Base-by-base conservation (phyloP, 352 stramenopile genomes). In the Globisporangium spiculum region DNA sequence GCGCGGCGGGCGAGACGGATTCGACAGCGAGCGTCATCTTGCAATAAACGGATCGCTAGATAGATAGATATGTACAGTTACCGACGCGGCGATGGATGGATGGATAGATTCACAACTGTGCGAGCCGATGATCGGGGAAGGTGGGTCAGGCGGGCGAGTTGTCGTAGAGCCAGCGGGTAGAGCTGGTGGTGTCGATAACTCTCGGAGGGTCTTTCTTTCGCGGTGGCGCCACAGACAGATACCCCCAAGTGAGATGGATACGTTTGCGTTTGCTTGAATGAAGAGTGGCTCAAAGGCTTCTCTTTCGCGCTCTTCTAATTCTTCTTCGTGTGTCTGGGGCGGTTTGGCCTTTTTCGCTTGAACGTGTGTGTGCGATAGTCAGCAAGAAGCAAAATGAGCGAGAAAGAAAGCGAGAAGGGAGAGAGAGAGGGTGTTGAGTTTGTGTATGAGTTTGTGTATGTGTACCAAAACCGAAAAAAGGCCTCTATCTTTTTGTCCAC, bases 371-470 rank as follows among this genome's bases (percentile, higher is more conserved):
- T 5, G 54, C 54, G 26, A 60, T 60, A 60, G 54, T 60, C 54
- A 60, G 54, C 54, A 60, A 60, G 38, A 60, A 22, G 27, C 27
- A 44, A 34, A 60, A 60, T 60, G 54, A 34, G 54, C 54, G 30
- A 60, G 41, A 48, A 48, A 48, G 41, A 48, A 48, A 48, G 4
- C 41, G 16, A 48, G 41, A 48, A 48, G 41, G 16, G 41, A 48
- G 44, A 22, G 44, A 50, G 18, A 22, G 44, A 52, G 18, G 20
- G 44, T 18, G 32, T 36, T 36, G 36, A 5, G 36, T 2, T 32
- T 32, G 27, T 32, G 27, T 32, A 32, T 32, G 26, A 27, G 26
- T 27, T 52, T 52, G 44, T 52, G 44, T 52, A 52, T 52, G 44
- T 52, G 44, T 52, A 52, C 44, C 44, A 22, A 32, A 32, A 32